Evolutionary conservation across 495 filamentous ascomycete genomes (phyloP).

Genomic region (Platismatia glauca): DNA sequence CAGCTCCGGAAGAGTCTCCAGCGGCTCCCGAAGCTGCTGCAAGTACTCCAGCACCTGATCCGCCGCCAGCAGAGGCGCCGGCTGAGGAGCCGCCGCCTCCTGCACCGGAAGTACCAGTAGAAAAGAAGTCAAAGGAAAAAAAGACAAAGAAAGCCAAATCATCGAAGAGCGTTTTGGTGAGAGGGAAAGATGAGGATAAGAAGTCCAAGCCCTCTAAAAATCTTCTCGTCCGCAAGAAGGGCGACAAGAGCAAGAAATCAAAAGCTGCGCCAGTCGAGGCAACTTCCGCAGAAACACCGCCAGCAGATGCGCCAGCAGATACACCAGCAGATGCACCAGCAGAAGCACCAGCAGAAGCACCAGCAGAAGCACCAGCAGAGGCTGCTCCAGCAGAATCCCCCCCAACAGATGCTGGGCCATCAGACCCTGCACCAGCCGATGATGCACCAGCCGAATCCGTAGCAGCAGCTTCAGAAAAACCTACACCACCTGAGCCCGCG

Average conservation of each 20-base stretch:
- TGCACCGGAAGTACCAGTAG: slow-evolving; percentile 4
- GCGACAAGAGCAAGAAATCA: slow-evolving; percentile 8
- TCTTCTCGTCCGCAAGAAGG: neutral
- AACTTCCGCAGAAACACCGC: neutral
- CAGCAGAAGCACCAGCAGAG: slow-evolving; percentile 3
- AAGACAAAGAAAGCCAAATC: slow-evolving; percentile 14
- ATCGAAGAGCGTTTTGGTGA: slow-evolving; percentile 5
- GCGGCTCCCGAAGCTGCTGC: slow-evolving; percentile 16
- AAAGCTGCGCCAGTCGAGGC: slow-evolving; percentile 4
- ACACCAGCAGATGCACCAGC: neutral
- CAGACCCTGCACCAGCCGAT: neutral
- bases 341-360: neutral
- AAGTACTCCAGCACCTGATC: slow-evolving; percentile 3
- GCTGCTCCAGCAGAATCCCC: neutral
- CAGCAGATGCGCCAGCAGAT: slow-evolving; percentile 1
- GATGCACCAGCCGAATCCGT: neutral
- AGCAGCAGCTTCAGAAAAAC: neutral
- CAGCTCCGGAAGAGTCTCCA: slow-evolving; percentile 5
- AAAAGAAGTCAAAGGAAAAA: slow-evolving; percentile 15
- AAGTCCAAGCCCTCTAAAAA: slow-evolving; percentile 6
- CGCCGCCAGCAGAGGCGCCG: slow-evolving; percentile 2
- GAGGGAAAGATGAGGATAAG: slow-evolving; percentile 8
- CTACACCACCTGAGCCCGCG: neutral
- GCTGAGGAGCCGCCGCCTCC: slow-evolving; percentile 11
- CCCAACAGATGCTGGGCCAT: neutral